Conservation (phyloP, 805 yeast genomes). For the Cyberlindnera bimundalis region DNA sequence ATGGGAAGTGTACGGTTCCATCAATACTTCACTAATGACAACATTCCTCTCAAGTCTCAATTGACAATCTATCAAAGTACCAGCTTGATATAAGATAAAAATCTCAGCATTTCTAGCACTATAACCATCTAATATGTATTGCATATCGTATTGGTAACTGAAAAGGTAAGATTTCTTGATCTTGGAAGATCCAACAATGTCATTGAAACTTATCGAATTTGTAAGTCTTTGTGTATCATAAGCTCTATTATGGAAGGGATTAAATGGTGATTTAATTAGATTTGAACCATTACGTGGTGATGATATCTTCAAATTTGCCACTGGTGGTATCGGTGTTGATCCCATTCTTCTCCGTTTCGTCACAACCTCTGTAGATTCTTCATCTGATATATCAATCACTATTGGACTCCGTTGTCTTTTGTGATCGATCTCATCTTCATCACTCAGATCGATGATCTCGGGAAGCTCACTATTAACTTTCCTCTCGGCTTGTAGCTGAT, state of each 20-base stretch:
- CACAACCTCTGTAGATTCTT: too few relatives aligned
- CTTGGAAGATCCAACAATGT: too few relatives aligned
- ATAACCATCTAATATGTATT: constrained; percentile 28
- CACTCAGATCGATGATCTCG: constrained; percentile 4
- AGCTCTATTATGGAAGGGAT: constrained; percentile 19
- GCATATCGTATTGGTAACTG: constrained; percentile 45
- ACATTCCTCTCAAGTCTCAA: constrained; percentile 3
- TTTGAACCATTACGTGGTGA: too few relatives aligned
- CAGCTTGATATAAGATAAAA: constrained; percentile 31
- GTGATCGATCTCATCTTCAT: background rate
- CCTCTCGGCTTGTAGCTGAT: background rate
- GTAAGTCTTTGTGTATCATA: constrained; percentile 18
- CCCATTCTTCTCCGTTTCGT: too few relatives aligned
- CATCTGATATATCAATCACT: too few relatives aligned
- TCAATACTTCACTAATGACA: constrained; percentile 28
- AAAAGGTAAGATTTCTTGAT: too few relatives aligned
- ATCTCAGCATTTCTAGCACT: constrained; percentile 16
- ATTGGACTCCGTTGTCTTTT: too few relatives aligned
- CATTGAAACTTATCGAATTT: constrained; percentile 26
- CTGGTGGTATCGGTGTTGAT: too few relatives aligned
- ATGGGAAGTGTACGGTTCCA: constrained; percentile 46
- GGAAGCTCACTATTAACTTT: too few relatives aligned
- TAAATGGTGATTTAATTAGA: constrained; percentile 19
- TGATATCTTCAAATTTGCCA: too few relatives aligned
- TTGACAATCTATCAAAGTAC: constrained; percentile 26